Evolutionary conservation across 2,329 filamentous ascomycete genomes (phyloP), one percentile per base, ranked within the genome.

Genomic region (Aciculosporium take): DNA sequence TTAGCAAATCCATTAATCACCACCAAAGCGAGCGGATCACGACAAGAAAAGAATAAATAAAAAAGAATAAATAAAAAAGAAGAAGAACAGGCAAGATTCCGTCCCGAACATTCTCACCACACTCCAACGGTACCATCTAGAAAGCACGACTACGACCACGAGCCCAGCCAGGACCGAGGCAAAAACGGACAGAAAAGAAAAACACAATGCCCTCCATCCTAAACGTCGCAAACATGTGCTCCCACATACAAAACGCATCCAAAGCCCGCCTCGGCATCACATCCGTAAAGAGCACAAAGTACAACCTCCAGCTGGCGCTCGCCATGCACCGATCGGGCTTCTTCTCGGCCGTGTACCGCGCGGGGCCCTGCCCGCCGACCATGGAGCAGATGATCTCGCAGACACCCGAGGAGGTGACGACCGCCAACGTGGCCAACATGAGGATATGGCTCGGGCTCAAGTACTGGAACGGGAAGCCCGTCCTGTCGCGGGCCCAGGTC

Each of bases 401-500:
- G 46, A 60, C 72, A 21, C 67, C 76, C 10, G 72, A 74, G 46
- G 67, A 66, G 12, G 69, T 84, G 43, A 86, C 80, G 37, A 67
- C 69, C 46, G 68, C 67, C 52, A 94, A 93, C 62, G 75, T 86
- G 29, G 74, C 86, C 4, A 71, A 68, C 30, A 72, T 84, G 56
- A 72, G 88, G 45, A 66, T 95, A 49, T 95, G 88, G 88, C 63
- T 95, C 10, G 86, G 86, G 1, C 66, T 94, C 54, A 94, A 94
- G 66, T 94, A 94, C 72, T 84, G 76, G 75, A 78, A 87, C 51
- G 82, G 82, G 56, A 70, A 79, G 60, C 85, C 88, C 5, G 86
- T 94, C 18, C 64, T 95, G 50, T 69, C 68, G 47, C 71, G 75
- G 48, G 71, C 89, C 53, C 60, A 62, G 37, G 59, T 81, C 55